Evolutionary conservation across 2,329 filamentous ascomycete species (phyloP), one percentile per base, ranked within the genome.

Genomic region (Allantophomopsis lycopodina): DNA sequence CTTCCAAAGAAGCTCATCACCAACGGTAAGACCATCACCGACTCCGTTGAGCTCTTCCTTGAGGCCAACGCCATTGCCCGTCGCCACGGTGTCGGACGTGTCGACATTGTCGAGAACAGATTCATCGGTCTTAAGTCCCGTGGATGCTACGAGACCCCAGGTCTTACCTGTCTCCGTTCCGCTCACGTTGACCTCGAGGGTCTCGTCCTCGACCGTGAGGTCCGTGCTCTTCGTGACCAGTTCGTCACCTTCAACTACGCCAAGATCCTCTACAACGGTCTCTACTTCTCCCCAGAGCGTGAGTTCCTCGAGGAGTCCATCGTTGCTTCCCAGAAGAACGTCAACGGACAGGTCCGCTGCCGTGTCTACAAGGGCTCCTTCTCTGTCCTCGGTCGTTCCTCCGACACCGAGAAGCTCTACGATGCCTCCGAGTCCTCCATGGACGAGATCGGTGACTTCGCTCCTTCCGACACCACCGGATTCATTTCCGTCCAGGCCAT

Each of bases 71-170:
- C 73, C 43, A 79, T 89, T 47, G 84, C 74, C 47, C 71, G 74
- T 57, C 70, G 66, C 47, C 67, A 86, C 63, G 84, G 84, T 57
- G 73, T 89, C 49, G 84, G 83, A 52, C 69, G 84, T 53, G 79
- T 89, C 48, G 83, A 89, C 60, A 89, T 89, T 55, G 83, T 88
- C 44, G 82, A 86, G 61, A 83, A 83, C 65, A 73, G 83, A 40
- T 84, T 81, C 66, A 81, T 84, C 55, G 83, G 83, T 46, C 69
- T 88, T 52, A 88, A 88, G 68, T 79, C 72, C 49, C 76, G 83
- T 53, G 83, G 83, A 52, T 88, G 83, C 68, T 88, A 88, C 66
- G 83, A 88, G 54, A 70, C 73, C 10, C 73, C 73, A 2, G 73
- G 65, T 42, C 60, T 78, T 32, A 72, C 66, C 31, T 52, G 50